Conservation (phyloP, 495 filamentous ascomycete genomes). For the Choiromyces venosus region DNA sequence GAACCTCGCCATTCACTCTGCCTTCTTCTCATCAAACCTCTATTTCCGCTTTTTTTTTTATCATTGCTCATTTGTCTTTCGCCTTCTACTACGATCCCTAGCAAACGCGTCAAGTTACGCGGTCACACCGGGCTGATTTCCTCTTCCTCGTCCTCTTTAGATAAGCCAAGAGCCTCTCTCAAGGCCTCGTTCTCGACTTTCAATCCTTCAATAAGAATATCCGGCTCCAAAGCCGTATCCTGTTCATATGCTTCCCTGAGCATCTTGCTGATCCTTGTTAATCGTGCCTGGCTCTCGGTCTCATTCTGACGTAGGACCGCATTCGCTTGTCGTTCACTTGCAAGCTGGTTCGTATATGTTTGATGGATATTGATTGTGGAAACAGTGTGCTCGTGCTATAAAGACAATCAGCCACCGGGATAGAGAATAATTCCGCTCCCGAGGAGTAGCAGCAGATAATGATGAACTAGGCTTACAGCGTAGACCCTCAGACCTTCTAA, state of each 20-base stretch:
- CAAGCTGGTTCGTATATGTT: conserved; percentile 41
- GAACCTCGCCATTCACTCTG: background rate
- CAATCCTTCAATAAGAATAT: conserved; percentile 38
- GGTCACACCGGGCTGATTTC: conserved; percentile 19
- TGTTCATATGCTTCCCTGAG: conserved; percentile 37
- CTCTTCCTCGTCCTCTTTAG: conserved; percentile 28
- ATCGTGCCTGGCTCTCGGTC: conserved; percentile 34
- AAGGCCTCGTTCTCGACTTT: conserved; percentile 39
- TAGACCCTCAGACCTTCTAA: conserved; percentile 40
- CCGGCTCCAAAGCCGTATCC: conserved; percentile 35
- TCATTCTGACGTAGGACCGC: conserved; percentile 38
- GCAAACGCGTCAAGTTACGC: background rate
- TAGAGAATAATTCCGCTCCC: background rate
- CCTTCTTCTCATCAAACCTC: background rate
- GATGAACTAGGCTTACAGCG: conserved; percentile 27
- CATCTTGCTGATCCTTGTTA: conserved; percentile 33
- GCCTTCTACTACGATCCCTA: background rate
- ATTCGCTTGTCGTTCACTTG: conserved; percentile 34
- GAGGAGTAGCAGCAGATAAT: background rate
- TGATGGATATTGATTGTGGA: conserved; percentile 43
- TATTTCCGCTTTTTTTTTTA: background rate
- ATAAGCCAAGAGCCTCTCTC: conserved; percentile 36
- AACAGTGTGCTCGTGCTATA: conserved; percentile 41
- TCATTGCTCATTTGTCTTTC: background rate
- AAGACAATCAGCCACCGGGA: background rate